Percentiles rank a stretch among this genome's conserved stretches.
Conservation (phyloP, 495 filamentous ascomycete genomes). For the Podospora conica region DNA sequence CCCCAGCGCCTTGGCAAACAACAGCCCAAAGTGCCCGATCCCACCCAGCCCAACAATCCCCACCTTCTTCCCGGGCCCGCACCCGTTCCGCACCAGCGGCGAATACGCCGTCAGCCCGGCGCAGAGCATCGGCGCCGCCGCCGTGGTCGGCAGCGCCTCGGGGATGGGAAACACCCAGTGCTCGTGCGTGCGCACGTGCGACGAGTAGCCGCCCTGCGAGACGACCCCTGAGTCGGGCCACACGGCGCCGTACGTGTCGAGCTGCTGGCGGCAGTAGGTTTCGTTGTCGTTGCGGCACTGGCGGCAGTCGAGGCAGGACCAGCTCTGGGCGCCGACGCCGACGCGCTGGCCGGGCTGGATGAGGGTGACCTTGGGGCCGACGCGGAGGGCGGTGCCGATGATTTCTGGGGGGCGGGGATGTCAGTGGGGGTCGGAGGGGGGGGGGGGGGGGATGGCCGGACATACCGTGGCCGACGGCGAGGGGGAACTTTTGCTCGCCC, state of each 20-base stretch:
- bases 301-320: conserved; percentile 48
- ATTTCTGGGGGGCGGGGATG: conserved; percentile 30
- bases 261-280: conserved; percentile 49
- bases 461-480: conserved; percentile 48
- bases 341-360: conserved; percentile 50
- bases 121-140: conserved; percentile 84
- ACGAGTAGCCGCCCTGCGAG: conserved; percentile 50
- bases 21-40: conserved; percentile 64
- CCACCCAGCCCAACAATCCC: conserved; percentile 68
- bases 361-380: conserved; percentile 51
- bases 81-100: conserved; percentile 69
- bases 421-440: background rate
- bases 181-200: conserved; percentile 49
- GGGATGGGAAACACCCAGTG: conserved; percentile 73
- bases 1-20: conserved; percentile 66
- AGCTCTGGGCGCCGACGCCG: conserved; percentile 53
- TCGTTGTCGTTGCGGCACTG: conserved; percentile 56
- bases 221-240: conserved; percentile 50
- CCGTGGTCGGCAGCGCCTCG: conserved; percentile 55
- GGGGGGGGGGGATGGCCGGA: background rate
- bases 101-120: conserved; percentile 78
- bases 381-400: conserved; percentile 45
- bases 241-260: conserved; percentile 51
- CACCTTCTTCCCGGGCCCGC: conserved; percentile 73
- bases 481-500: conserved; percentile 48